Base-by-base conservation (phyloP, 176 grass and related monocot genomes). In the Secale cereale region DNA sequence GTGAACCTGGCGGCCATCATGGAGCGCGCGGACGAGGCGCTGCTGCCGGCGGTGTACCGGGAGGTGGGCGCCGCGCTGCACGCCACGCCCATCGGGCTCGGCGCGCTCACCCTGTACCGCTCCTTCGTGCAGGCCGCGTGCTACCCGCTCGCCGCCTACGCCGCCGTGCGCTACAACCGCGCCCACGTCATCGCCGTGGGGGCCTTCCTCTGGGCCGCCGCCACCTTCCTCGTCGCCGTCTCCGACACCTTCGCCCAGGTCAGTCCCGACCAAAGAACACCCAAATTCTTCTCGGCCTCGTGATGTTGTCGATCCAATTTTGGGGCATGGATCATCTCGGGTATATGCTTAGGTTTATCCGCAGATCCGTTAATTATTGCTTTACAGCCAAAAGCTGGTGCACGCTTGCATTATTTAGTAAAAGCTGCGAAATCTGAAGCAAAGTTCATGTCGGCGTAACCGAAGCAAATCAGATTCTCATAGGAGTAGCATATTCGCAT, bases 1-100 rank as follows among this genome's bases (percentile, higher is more conserved):
- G 92, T 94, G 70, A 94, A 93, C 85, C 81, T 97, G 37, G 95
- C 93, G 60, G 88, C 89, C 16, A 93, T 98, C 84, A 92, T 98
- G 95, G 95, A 98, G 85, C 85, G 91, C 45, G 91, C 95, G 30
- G 95, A 97, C 81, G 95, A 97, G 85, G 95, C 90, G 67, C 90
- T 97, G 9, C 92, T 97, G 20, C 95, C 95, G 22, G 86, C 92
- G 64, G 92, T 92, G 78, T 97, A 97, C 92, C 60, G 56, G 78
- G 94, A 97, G 88, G 92, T 97, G 19, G 92, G 94, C 6, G 94
- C 81, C 32, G 88, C 89, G 92, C 91, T 98, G 33, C 90, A 93
- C 79, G 91, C 89, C 39, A 90, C 85, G 29, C 95, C 92, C 9
- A 84, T 82, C 17, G 92, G 89, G 25, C 89, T 98, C 3, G 95